A percentile compares a stretch with the other conserved stretches of the same genome.
Conservation (phyloP, 106 monocot species). For the Chionographis japonica region DNA sequence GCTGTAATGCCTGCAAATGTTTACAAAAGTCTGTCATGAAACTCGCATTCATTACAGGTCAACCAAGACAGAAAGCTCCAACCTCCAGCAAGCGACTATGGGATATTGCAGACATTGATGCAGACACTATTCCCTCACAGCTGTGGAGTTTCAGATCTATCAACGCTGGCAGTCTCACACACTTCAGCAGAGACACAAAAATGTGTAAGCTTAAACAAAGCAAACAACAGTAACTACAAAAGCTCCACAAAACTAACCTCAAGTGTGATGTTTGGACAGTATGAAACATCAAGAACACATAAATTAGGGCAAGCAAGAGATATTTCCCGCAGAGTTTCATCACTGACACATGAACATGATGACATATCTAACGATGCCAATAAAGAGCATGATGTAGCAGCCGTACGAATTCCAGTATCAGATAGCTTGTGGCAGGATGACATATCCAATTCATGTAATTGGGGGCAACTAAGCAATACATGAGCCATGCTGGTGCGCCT, state of each 20-base stretch:
- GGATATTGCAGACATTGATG: slow-evolving; percentile 80
- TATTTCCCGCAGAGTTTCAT: slow-evolving; percentile 45
- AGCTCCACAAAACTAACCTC: slow-evolving; percentile 58
- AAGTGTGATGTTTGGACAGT: slow-evolving; percentile 86
- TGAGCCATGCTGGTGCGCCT: slow-evolving; percentile 44
- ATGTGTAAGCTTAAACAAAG: background rate
- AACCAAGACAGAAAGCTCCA: slow-evolving; percentile 1
- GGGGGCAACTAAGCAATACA: slow-evolving; percentile 26
- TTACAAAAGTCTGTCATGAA: background rate
- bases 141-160: slow-evolving; percentile 71
- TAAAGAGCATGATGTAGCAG: slow-evolving; percentile 25
- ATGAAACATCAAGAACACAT: slow-evolving; percentile 78
- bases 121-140: slow-evolving; percentile 89
- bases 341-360: slow-evolving; percentile 37
- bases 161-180: slow-evolving; percentile 81
- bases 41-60: background rate
- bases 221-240: background rate
- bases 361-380: slow-evolving; percentile 38
- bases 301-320: slow-evolving; percentile 41
- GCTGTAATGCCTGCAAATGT: slow-evolving; percentile 61
- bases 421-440: slow-evolving; percentile 48
- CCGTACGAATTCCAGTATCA: slow-evolving; percentile 49
- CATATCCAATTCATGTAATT: slow-evolving; percentile 26
- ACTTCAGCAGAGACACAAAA: slow-evolving; percentile 29
- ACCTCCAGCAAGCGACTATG: slow-evolving; percentile 87